These are phyloP conservation scores for Aspergillus nanangensis DNA, from an alignment of 495 filamentous ascomycete genomes.

Conservation along the genomic window DNA sequence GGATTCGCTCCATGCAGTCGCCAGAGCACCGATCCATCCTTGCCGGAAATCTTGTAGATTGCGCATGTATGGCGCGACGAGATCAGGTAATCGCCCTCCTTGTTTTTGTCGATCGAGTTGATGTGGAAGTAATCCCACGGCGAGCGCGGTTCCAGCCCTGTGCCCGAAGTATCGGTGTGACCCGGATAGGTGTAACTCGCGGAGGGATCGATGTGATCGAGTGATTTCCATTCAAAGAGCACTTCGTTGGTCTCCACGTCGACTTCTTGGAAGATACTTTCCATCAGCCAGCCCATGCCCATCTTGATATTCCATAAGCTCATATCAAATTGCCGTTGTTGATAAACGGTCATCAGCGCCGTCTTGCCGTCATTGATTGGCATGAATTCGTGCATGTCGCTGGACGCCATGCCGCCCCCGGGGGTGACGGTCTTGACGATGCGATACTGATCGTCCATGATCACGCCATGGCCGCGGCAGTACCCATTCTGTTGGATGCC, in stretches of 20 bases:
- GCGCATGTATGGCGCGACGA: conserved; percentile 55
- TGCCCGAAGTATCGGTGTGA: conserved; percentile 44
- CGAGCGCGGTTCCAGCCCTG: conserved; percentile 35
- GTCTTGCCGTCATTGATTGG: conserved; percentile 44
- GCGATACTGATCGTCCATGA: conserved; percentile 47
- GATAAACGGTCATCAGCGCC: conserved; percentile 52
- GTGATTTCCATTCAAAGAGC: conserved; percentile 49
- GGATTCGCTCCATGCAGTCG: conserved; percentile 47
- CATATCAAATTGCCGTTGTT: conserved; percentile 51
- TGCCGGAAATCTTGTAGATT: conserved; percentile 57
- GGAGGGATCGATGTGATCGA: conserved; percentile 48
- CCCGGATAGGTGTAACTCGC: conserved; percentile 39
- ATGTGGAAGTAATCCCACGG: conserved; percentile 66
- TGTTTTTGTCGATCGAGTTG: conserved; percentile 58
- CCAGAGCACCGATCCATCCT: conserved; percentile 55
- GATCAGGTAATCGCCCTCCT: conserved; percentile 53
- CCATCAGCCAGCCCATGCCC: conserved; percentile 47
- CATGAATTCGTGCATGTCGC: conserved; percentile 50
- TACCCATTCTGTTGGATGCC: conserved; percentile 51
- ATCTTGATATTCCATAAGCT: conserved; percentile 45
- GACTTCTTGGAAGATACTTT: conserved; percentile 48
- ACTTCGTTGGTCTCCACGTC: conserved; percentile 46
- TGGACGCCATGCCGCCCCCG: conserved; percentile 42
- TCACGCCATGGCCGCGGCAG: conserved; percentile 49
- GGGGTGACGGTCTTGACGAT: conserved; percentile 42